Base-by-base conservation (phyloP, 2,329 filamentous ascomycete species). In the Hypoxylon sp. region DNA sequence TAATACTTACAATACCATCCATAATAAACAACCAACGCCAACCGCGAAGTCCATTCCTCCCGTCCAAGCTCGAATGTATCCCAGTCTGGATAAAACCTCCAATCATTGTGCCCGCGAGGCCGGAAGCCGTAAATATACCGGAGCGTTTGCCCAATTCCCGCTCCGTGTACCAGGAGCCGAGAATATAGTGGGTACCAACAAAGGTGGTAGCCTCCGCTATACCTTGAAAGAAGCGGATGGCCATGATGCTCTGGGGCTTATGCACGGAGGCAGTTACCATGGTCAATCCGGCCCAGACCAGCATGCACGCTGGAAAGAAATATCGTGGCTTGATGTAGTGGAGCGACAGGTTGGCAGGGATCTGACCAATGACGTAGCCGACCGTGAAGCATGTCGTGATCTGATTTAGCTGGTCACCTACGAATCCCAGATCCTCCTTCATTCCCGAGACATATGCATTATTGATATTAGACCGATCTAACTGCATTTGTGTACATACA, bases 271-370 rank as follows among this genome's bases (percentile, higher is more conserved):
- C 87, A 1, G 87, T 89, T 37, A 84, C 80, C 86, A 91, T 90
- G 1, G 90, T 92, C 26, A 92, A 78, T 0, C 83, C 81, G 1
- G 86, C 89, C 90, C 90, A 92, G 63, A 87, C 74, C 19, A 90
- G 63, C 85, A 90, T 90, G 84, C 89, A 90, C 29, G 81, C 73
- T 0, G 89, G 89, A 73, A 90, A 90, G 81, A 87, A 91, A 67
- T 87, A 81, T n/a, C 88, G 83, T 1, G 89, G 90, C 54, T 84
- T 84, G 66, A 92, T 75, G 71, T 90, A 89, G 76, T 91, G 87
- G 2, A 92, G 81, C 2, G 87, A 87, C 8, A 91, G 76, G 72
- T 90, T 90, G 58, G 84, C 86, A 0, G 88, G 88, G 14, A 91
- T 80, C 75, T 91, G 88, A 0, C 89, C 88, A 3, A 90, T 73